Evolutionary conservation across 441 rosid species (phyloP), one percentile per base, ranked within the genome.

Genomic region (Populus hybrid): DNA sequence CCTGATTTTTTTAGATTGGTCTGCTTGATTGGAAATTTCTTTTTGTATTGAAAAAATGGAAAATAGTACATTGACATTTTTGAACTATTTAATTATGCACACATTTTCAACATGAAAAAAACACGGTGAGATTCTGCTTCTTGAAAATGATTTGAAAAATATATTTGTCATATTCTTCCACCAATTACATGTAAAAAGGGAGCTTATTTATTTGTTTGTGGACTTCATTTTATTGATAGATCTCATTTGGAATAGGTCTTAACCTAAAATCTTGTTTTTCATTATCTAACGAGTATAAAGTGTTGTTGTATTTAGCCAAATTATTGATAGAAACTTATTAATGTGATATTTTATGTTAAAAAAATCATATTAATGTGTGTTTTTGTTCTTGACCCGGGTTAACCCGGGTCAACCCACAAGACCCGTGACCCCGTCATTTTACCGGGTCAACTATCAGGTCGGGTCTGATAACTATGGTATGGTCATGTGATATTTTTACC

Each of bases 161-260:
- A 21, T 12, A 10, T 30, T 69, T 46, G 42, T 14, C 12, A 2
- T 28, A 23, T 76, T 68, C 34, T 6, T 50, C 23, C 35, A 69
- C 23, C 16, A 18, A 64, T 36, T 57, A 11, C 8, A 1, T 38
- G 61, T 38, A 53, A 34, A 21, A 65, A 14, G 8, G 26, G 21
- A 11, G 40, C 67, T 21, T 2, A 23, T 67, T 46, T 28, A 72
- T 72, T 72, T 53, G 75, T 28, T 6, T 72, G 11, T 67, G 67
- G 21, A 73, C 57, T 50, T 40, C 1, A 57, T 53, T 67, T 35
- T 63, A 82, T 96, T 82, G 99, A 96, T 86, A 94, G 99, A 34
- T 77, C 14, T 46, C n/a, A 36, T 75, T 64, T 34, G 18, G 21
- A 24, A 14, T 4, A n/a, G 61, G 34, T 21, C 20, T 10, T 46